Evolutionary conservation across 2,329 filamentous ascomycete species (phyloP).

Genomic region (Rhinocladiella mackenziei): DNA sequence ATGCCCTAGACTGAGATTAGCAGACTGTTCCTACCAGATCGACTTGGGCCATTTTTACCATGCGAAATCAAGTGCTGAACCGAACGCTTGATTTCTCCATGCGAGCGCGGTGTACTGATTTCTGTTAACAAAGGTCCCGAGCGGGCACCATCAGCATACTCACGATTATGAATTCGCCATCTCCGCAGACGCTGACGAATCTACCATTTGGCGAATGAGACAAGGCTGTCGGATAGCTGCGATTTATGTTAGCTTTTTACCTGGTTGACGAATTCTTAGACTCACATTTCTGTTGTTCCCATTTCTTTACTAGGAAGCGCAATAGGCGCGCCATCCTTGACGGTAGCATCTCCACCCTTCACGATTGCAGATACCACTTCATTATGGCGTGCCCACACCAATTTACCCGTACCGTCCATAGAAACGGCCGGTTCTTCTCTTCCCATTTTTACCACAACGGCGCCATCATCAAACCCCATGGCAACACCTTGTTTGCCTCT

Average conservation of each 20-base stretch:
- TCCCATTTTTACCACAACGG: slow-evolving; percentile 95
- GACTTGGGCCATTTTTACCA: too few species aligned
- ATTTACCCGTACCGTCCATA: slow-evolving; percentile 93
- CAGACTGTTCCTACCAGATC: too few species aligned
- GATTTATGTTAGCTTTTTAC: slow-evolving; percentile 1
- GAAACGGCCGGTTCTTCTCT: slow-evolving; percentile 95
- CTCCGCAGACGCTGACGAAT: slow-evolving; percentile 84
- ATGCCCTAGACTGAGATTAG: slow-evolving; percentile 12
- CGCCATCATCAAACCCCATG: slow-evolving; percentile 95
- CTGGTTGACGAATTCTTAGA: slow-evolving; percentile 39
- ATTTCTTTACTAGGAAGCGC: slow-evolving; percentile 88
- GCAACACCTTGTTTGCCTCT: slow-evolving; percentile 90
- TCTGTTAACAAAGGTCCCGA: slow-evolving; percentile 2
- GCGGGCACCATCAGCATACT: neutral
- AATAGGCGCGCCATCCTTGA: slow-evolving; percentile 88
- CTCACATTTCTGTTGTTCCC: slow-evolving; percentile 83
- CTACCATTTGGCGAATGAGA: slow-evolving; percentile 94
- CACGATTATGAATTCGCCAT: slow-evolving; percentile 92
- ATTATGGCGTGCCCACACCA: slow-evolving; percentile 93
- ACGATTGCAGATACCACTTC: slow-evolving; percentile 94
- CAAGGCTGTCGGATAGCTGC: slow-evolving; percentile 68
- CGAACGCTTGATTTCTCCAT: slow-evolving; percentile 96
- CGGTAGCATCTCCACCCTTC: slow-evolving; percentile 75
- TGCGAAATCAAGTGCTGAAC: slow-evolving; percentile 89
- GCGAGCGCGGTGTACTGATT: slow-evolving; percentile 77